These are phyloP conservation scores for Suillus subalutaceus DNA, from an alignment of 768 basidiomycete species.

Conservation along the genomic window DNA sequence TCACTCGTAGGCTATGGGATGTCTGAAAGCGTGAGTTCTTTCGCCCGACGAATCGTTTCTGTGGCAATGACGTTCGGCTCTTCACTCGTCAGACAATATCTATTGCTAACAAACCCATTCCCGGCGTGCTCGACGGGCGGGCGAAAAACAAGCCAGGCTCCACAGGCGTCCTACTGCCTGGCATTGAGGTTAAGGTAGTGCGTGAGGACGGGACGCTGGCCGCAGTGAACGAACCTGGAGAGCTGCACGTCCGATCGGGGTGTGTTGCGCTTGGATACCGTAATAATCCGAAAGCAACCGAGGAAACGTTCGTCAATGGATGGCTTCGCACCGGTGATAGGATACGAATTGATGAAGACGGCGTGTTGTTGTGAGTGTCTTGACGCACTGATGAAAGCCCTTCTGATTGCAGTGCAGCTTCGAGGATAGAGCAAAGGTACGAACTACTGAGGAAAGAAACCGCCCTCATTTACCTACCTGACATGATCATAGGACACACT, in stretches of 20 bases:
- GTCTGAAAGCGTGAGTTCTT: conserved; percentile 60
- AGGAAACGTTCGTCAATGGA: conserved; percentile 65
- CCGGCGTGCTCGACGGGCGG: conserved; percentile 49
- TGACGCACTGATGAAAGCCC: neutral
- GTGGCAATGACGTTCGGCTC: conserved; percentile 6
- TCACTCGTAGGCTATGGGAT: conserved; percentile 62
- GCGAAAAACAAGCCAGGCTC: conserved; percentile 43
- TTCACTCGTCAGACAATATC: conserved; percentile 52
- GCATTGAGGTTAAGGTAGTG: conserved; percentile 64
- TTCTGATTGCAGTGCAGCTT: conserved; percentile 45
- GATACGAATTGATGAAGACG: conserved; percentile 61
- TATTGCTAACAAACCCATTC: conserved; percentile 44
- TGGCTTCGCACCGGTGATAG: conserved; percentile 80
- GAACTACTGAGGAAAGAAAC: conserved; percentile 21
- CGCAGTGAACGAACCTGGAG: conserved; percentile 59
- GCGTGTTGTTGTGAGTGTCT: conserved; percentile 62
- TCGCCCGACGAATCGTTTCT: neutral
- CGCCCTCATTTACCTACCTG: neutral
- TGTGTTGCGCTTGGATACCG: conserved; percentile 72
- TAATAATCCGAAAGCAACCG: conserved; percentile 68
- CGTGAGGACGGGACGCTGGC: conserved; percentile 62
- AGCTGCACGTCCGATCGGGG: conserved; percentile 59
- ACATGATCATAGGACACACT: conserved; percentile 60
- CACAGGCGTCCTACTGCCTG: conserved; percentile 62
- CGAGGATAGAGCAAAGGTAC: conserved; percentile 76